A percentile compares a stretch with the other conserved stretches of the same genome.
Conservation (phyloP, 148 eudicot species). For the Drosera capensis region DNA sequence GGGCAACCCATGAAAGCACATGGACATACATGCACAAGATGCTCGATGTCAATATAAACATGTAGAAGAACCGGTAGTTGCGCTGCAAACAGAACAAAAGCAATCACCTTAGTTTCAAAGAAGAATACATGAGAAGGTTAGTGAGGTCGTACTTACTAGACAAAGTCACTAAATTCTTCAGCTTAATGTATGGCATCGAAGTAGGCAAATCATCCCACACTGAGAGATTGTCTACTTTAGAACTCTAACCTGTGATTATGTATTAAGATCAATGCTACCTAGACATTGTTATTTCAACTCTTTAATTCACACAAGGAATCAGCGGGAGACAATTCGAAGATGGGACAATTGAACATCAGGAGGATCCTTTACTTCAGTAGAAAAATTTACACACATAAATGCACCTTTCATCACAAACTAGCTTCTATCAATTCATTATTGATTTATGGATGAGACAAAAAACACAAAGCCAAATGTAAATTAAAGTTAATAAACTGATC, state of each 20-base stretch:
- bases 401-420: too few species aligned
- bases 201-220: neutral
- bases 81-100: constrained; percentile 50
- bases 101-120: constrained; percentile 2
- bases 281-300: neutral
- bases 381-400: too few species aligned
- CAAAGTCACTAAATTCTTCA: neutral
- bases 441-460: too few species aligned
- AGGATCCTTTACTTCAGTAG: too few species aligned
- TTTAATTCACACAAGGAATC: neutral
- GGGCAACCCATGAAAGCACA: constrained; percentile 50
- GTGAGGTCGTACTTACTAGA: neutral
- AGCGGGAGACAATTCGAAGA: too few species aligned
- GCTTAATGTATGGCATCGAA: neutral
- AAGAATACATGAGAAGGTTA: constrained; percentile 1
- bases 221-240: too few species aligned
- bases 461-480: too few species aligned
- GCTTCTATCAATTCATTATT: too few species aligned
- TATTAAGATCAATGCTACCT: too few species aligned
- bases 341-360: too few species aligned
- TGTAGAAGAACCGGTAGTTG: constrained; percentile 70
- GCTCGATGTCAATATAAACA: constrained; percentile 69
- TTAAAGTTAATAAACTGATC: too few species aligned
- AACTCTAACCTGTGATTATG: too few species aligned
- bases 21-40: constrained; percentile 72